phyloP scores from a whole-genome alignment of 805 yeast genomes.

The Scheffersomyces stipitis region DNA sequence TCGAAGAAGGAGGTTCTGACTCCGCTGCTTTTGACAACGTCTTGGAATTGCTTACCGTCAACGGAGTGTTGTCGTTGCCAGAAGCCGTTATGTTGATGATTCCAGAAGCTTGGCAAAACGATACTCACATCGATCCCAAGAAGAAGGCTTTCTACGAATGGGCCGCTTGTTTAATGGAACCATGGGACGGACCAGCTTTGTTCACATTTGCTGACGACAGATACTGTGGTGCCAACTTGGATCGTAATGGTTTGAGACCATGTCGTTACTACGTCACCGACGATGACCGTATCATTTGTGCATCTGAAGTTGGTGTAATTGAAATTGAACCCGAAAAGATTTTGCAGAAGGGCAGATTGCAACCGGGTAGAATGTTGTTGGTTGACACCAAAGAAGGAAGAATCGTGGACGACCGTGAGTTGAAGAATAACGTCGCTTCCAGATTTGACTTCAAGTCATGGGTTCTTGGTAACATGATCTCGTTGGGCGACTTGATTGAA shows the following conservation, averaged over 20 bases:
- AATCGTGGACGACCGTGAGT: conserved; percentile 89
- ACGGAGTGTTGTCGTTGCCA: conserved; percentile 88
- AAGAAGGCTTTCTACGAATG: conserved; percentile 96
- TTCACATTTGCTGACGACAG: conserved; percentile 97
- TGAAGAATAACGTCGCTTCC: conserved; percentile 75
- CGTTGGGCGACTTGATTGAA: conserved; percentile 69
- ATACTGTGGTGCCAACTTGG: conserved; percentile 97
- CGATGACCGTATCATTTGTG: conserved; percentile 95
- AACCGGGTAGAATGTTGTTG: conserved; percentile 93
- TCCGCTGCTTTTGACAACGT: conserved; percentile 98
- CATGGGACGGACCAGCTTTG: conserved; percentile 99
- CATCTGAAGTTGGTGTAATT: conserved; percentile 97
- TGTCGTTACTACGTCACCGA: conserved; percentile 95
- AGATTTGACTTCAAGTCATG: conserved; percentile 92
- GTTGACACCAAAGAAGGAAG: conserved; percentile 93
- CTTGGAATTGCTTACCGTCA: conserved; percentile 83
- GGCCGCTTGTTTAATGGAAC: conserved; percentile 99
- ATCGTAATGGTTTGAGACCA: conserved; percentile 96
- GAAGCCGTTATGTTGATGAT: conserved; percentile 97
- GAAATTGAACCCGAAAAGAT: conserved; percentile 81
- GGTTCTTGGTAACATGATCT: conserved; percentile 83
- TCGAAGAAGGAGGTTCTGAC: conserved; percentile 98
- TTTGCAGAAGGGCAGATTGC: conserved; percentile 87
- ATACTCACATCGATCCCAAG: conserved; percentile 80
- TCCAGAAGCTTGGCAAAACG: conserved; percentile 98